These are phyloP conservation scores for Comarum palustre DNA, from an alignment of 306 rosid species.

Conservation along the genomic window DNA sequence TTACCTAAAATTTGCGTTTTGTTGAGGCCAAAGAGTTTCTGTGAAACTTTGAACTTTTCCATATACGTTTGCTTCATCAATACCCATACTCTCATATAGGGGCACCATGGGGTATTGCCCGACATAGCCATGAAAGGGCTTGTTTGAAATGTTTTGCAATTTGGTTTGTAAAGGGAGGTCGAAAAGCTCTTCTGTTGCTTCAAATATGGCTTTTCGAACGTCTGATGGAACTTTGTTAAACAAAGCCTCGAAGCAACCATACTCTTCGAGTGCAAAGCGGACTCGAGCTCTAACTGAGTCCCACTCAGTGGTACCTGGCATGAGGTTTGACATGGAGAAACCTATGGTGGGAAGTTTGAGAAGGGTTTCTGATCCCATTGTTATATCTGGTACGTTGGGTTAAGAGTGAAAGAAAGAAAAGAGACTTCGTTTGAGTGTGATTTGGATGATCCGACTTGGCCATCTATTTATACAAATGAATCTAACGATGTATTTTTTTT, in stretches of 20 bases:
- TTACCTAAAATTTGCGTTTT: constrained; percentile 54
- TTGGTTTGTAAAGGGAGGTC: constrained; percentile 69
- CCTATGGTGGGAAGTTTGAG: constrained; percentile 55
- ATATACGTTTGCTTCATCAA: constrained; percentile 42
- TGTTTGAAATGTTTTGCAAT: constrained; percentile 42
- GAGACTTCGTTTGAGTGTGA: not conserved
- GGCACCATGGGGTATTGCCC: constrained; percentile 63
- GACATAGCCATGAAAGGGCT: constrained; percentile 62
- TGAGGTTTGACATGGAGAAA: constrained; percentile 34
- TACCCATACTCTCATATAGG: constrained; percentile 61
- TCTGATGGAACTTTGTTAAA: constrained; percentile 46
- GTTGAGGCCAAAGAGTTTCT: constrained; percentile 52
- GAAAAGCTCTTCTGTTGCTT: constrained; percentile 46
- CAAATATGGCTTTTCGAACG: constrained; percentile 35
- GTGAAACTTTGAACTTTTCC: constrained; percentile 41
- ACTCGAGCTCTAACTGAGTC: constrained; percentile 52
- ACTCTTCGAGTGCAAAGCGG: constrained; percentile 47
- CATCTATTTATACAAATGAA: not conserved
- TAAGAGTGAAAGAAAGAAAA: not conserved
- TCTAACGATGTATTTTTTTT: too few species aligned
- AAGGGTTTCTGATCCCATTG: constrained; percentile 48
- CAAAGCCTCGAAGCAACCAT: constrained; percentile 66
- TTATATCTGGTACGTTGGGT: not conserved
- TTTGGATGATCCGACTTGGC: not conserved
- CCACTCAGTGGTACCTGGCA: constrained; percentile 43